These are phyloP conservation scores for Mortierella alpina DNA, from an alignment of 192 early-diverging fungal genomes.

Conservation along the genomic window DNA sequence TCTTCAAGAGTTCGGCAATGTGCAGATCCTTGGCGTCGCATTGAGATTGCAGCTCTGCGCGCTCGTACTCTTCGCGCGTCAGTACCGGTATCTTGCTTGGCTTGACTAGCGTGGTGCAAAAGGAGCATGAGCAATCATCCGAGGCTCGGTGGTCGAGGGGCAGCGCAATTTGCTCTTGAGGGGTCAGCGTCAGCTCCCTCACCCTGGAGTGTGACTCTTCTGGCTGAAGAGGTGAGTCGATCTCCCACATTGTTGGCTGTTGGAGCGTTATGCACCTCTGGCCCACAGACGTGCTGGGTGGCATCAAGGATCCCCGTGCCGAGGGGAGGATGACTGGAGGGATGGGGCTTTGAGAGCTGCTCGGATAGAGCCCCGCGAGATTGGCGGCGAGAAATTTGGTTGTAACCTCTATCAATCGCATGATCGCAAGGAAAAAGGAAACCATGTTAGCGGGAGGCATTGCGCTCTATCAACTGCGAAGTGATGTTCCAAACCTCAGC, in stretches of 20 bases:
- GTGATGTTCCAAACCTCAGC: background rate
- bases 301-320: conserved; percentile 8
- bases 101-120: conserved; percentile 16
- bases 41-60: conserved; percentile 37
- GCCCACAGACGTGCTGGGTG: background rate
- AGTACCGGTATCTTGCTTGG: conserved; percentile 37
- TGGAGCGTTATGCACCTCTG: background rate
- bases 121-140: conserved; percentile 26
- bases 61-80: conserved; percentile 30
- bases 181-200: conserved; percentile 15
- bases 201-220: background rate
- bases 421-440: background rate
- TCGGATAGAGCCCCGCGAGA: conserved; percentile 31
- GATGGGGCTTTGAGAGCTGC: conserved; percentile 18
- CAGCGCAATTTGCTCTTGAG: conserved; percentile 13
- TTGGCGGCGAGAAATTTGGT: conserved; percentile 34
- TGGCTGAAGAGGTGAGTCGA: too few relatives aligned
- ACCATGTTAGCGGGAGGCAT: background rate
- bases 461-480: too few relatives aligned
- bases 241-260: background rate
- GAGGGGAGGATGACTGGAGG: conserved; percentile 33
- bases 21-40: conserved; percentile 42
- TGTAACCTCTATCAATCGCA: conserved; percentile 15
- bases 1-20: conserved; percentile 27
- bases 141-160: conserved; percentile 17